Evolutionary conservation across 805 yeast species (phyloP), one percentile per base, ranked within the genome.

Genomic region (Blastobotrys parvus): DNA sequence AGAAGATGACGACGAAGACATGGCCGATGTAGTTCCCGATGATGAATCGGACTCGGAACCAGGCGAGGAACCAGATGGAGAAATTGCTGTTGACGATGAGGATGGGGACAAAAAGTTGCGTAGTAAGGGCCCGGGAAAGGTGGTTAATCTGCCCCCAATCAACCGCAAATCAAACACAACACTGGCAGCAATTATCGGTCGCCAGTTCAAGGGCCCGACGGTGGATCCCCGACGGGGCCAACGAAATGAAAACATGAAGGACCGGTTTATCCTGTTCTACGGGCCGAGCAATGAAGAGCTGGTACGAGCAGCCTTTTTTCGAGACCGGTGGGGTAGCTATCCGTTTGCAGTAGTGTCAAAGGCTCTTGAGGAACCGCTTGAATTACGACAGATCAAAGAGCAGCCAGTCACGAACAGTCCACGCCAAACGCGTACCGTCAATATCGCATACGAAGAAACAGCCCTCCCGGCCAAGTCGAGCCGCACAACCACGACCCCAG

Each of bases 231-330:
- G 31, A 21, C 13, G 38, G 40, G 27, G 42, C 19, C 21, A 35
- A 23, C 27, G 46, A 32, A 18, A 39, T n/a, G 48, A 42, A 23
- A 38, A 46, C 4, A 56, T 72, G 11, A 66, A 65, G 38, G 77
- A 71, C 29, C 65, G 71, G 38, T 50, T 70, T 32, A 57, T 54
- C 29, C 58, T 70, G 34, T 53, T 72, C 39, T 78, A 69, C 55
- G 89, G 89, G 0, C 54, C 61, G 21, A 70, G 76, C 49, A 68
- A 65, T 30, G 57, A 57, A 1, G 67, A 67, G 41, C 64, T 75
- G 34, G 58, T 71, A 8, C 57, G 59, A 15, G 59, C 75, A 2
- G 59, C 74, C 3, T 58, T 67, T 19, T 64, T 70, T 30, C 72
- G 80, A 45, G 66, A 63, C 15, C 61, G 60, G 3, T 80, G 82